Conservation (phyloP, 495 filamentous ascomycete genomes). For the Trichocladium uniseriatum region DNA sequence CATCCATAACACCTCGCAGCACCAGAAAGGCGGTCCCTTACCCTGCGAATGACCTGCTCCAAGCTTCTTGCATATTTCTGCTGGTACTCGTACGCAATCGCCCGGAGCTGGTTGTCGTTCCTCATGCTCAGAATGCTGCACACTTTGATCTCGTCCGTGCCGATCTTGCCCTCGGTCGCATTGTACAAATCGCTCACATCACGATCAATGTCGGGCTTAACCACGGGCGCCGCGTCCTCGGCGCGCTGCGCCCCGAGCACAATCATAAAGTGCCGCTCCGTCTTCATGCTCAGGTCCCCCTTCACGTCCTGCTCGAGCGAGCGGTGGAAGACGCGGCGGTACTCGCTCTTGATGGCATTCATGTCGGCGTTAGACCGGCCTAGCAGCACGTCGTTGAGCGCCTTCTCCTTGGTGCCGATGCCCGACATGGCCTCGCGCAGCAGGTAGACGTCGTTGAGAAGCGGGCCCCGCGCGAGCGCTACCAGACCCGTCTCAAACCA, state of each 20-base stretch:
- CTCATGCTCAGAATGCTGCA: constrained; percentile 63
- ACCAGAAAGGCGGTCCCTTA: constrained; percentile 24
- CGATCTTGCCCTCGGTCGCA: constrained; percentile 59
- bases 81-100: constrained; percentile 63
- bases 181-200: constrained; percentile 65
- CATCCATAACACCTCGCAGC: too few relatives aligned
- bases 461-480: constrained; percentile 65
- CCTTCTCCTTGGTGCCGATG: constrained; percentile 72
- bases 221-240: constrained; percentile 65
- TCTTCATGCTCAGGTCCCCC: constrained; percentile 75
- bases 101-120: constrained; percentile 70
- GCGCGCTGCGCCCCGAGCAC: constrained; percentile 59
- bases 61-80: constrained; percentile 55
- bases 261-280: constrained; percentile 68
- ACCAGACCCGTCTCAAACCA: constrained; percentile 63
- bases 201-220: constrained; percentile 57
- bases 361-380: constrained; percentile 78
- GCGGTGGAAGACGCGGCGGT: constrained; percentile 51
- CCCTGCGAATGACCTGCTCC: constrained; percentile 60
- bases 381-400: constrained; percentile 80
- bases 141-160: constrained; percentile 67
- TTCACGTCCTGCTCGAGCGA: constrained; percentile 60
- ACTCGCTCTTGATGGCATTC: constrained; percentile 66
- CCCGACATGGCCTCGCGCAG: constrained; percentile 62
- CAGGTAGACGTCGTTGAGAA: constrained; percentile 57